phyloP scores from a whole-genome alignment of 2,329 filamentous ascomycete genomes.

The Hymenoscyphus salicellus region DNA sequence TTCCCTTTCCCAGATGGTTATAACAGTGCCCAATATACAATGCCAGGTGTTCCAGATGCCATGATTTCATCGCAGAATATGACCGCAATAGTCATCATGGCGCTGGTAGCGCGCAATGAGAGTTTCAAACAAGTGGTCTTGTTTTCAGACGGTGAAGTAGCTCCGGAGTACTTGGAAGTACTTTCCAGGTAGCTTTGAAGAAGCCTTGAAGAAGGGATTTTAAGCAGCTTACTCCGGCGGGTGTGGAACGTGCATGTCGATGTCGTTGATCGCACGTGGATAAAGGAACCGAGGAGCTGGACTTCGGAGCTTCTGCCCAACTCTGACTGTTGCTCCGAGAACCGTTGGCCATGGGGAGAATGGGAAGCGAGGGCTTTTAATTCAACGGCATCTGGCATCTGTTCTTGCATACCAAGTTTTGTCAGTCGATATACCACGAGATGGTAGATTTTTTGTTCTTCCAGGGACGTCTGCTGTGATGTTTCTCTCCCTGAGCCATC shows the following conservation, averaged over 20 bases:
- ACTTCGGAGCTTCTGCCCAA: not conserved
- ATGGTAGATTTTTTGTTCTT: not conserved
- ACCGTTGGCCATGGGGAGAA: conserved; percentile 1
- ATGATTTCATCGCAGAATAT: not conserved
- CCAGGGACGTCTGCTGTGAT: not conserved
- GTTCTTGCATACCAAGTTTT: not conserved
- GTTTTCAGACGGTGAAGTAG: not conserved
- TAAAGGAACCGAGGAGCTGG: conserved; percentile 2
- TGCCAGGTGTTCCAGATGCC: not conserved
- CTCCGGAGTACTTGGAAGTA: not conserved
- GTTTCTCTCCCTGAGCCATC: not conserved
- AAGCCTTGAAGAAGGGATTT: not conserved
- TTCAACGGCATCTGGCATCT: not conserved
- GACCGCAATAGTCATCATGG: not conserved
- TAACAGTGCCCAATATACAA: not conserved
- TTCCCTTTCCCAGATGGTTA: not conserved
- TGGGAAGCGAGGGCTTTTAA: conserved; percentile 1
- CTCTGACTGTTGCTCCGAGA: not conserved
- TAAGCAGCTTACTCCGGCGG: not conserved
- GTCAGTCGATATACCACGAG: not conserved
- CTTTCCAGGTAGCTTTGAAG: not conserved
- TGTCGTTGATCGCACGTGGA: conserved; percentile 2
- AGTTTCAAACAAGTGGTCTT: not conserved
- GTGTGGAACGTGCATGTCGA: conserved; percentile 1
- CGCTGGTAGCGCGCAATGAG: not conserved